Evolutionary conservation across 2,329 filamentous ascomycete genomes (phyloP).

Genomic region (Fusarium albosuccineum): DNA sequence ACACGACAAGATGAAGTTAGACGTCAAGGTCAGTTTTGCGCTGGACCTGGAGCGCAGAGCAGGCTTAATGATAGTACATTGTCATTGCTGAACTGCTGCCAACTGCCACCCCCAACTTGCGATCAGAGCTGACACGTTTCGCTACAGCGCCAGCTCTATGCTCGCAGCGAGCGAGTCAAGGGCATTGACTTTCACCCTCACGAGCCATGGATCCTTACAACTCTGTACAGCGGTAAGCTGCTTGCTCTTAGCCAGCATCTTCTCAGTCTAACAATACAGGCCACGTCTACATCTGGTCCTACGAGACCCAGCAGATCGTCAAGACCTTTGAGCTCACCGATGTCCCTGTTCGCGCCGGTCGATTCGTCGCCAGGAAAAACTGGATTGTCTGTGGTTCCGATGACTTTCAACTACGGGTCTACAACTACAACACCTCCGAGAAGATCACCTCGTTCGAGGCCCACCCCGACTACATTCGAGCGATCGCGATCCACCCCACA

Average conservation of each 20-base stretch:
- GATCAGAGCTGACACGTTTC: conserved; percentile 45
- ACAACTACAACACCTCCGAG: conserved; percentile 99
- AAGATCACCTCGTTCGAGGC: conserved; percentile 98
- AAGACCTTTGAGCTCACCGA: conserved; percentile 99
- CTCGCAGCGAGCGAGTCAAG: conserved; percentile 95
- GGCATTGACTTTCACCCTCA: conserved; percentile 97
- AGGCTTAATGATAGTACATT: neutral
- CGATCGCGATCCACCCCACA: conserved; percentile 94
- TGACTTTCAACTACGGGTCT: conserved; percentile 88
- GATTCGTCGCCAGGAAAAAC: conserved; percentile 98
- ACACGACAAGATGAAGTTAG: conserved; percentile 56
- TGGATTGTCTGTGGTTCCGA: conserved; percentile 98
- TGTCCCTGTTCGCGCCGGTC: conserved; percentile 95
- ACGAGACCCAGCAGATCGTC: conserved; percentile 95
- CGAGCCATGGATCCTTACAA: conserved; percentile 97
- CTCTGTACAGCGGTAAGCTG: conserved; percentile 88
- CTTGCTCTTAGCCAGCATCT: neutral
- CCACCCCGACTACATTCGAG: conserved; percentile 97
- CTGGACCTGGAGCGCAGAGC: neutral
- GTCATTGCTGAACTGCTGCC: neutral
- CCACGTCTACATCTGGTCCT: conserved; percentile 99
- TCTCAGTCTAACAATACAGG: conserved; percentile 63
- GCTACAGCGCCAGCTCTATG: conserved; percentile 64
- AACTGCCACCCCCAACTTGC: conserved; percentile 18
- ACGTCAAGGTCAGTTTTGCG: conserved; percentile 55